Conservation (phyloP, 306 rosid species). For the Vigna hirtella region DNA sequence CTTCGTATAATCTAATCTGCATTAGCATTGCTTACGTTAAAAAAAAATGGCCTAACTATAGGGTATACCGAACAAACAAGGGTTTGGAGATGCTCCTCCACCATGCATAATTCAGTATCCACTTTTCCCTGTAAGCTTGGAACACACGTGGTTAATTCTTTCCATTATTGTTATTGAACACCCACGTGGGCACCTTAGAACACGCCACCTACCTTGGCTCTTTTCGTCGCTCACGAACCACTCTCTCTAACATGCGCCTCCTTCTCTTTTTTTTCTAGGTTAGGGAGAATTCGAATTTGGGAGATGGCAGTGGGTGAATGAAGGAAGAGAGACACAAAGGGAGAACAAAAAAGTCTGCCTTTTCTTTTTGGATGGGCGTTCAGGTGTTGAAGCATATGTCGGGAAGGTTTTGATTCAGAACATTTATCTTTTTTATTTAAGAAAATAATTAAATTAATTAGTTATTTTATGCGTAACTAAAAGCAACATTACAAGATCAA, state of each 20-base stretch:
- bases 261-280: background rate
- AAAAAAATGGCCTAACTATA: no score
- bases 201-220: background rate
- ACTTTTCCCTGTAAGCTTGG: no score
- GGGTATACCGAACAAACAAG: no score
- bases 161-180: background rate
- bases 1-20: no score
- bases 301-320: conserved; percentile 25
- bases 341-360: background rate
- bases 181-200: background rate
- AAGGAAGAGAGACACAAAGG: conserved; percentile 1
- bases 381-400: conserved; percentile 92
- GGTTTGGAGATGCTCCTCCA: no score
- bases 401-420: conserved; percentile 49
- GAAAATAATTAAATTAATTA: background rate
- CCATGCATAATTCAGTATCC: no score
- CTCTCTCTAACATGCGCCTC: background rate
- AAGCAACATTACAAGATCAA: conserved; percentile 38
- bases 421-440: background rate
- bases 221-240: background rate
- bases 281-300: background rate
- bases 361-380: conserved; percentile 53
- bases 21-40: no score
- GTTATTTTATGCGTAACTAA: background rate
- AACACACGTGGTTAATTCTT: no score